These are phyloP conservation scores for Diaporthe longicolla DNA, from an alignment of 2,329 filamentous ascomycete species.

Conservation along the genomic window DNA sequence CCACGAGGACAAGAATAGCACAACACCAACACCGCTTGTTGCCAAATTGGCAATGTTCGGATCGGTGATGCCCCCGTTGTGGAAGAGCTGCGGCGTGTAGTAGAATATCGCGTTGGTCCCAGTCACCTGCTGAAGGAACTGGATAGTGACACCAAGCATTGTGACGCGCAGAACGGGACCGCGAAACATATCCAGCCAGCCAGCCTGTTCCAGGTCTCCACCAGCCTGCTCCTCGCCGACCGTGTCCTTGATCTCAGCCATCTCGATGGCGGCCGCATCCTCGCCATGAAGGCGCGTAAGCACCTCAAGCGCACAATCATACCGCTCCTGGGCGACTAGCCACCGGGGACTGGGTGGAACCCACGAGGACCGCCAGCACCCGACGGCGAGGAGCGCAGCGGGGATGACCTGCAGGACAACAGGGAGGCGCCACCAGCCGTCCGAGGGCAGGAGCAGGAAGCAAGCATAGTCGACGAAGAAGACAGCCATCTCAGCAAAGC, in stretches of 20 bases:
- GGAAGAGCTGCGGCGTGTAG: conserved; percentile 48
- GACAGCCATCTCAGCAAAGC: conserved; percentile 51
- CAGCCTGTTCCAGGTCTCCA: conserved; percentile 39
- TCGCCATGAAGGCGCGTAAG: conserved; percentile 43
- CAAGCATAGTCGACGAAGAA: conserved; percentile 51
- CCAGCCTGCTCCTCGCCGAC: conserved; percentile 46
- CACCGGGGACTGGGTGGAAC: conserved; percentile 44
- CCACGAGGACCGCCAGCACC: conserved; percentile 43
- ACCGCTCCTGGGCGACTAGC: conserved; percentile 43
- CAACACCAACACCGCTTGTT: conserved; percentile 49
- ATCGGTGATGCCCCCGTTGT: conserved; percentile 68
- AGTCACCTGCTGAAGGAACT: conserved; percentile 50
- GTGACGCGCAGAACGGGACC: conserved; percentile 49
- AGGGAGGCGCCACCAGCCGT: conserved; percentile 52
- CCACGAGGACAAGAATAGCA: conserved; percentile 50
- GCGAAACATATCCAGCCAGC: conserved; percentile 50
- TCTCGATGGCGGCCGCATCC: conserved; percentile 48
- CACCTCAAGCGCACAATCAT: conserved; percentile 44
- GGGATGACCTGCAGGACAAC: conserved; percentile 49
- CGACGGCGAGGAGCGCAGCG: conserved; percentile 45
- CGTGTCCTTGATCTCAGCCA: conserved; percentile 60
- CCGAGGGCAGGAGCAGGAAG: conserved; percentile 45
- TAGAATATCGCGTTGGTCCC: conserved; percentile 51
- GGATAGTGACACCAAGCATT: conserved; percentile 49
- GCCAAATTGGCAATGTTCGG: conserved; percentile 49